Evolutionary conservation across 352 stramenopile genomes (phyloP), one percentile per base, ranked within the genome.

Genomic region (Globisporangium apiculatum): DNA sequence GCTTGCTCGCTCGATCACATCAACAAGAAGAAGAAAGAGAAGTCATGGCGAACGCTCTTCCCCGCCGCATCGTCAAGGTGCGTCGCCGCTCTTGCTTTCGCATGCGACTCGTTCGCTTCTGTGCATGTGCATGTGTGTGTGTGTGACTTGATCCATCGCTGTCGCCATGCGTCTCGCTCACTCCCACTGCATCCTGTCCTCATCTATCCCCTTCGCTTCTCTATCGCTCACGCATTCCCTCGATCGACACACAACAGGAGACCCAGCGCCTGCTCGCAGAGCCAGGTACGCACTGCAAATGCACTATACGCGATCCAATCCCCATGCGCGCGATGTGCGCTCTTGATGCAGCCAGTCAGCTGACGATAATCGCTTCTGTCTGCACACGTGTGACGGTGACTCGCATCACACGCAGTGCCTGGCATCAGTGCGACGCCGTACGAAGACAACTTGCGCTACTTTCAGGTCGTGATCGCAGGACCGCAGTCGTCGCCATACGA

Each of bases 361-460:
- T 31, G 24, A 31, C 24, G 24, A 31, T 31, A 31, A 31, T 31
- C 24, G 24, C 24, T 31, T 31, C 24, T 31, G 24, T 31, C 24
- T 31, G 24, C 24, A 31, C 24, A 31, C 24, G 24, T 31, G 24
- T 31, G 24, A 31, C 24, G 24, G 24, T 31, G 24, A 31, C 24
- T 12, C 18, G 31, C 15, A 61, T 6, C 35, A 3, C 50, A 35
- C 35, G 7, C 24, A 57, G 90, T 99, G 41, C 79, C 93, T 52
- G 97, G 97, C 48, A 99, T 99, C 57, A 98, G 84, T 58, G 96
- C 96, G 41, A 98, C 89, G 48, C 96, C 96, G 31, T 99, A 98
- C 69, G 83, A 97, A 65, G 96, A 99, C 75, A 99, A 99, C 73
- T 77, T 98, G 8, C 87, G 97, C 54, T 98, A 99, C 75, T 99